Base-by-base conservation (phyloP, 75 land plant species). In the Picea sitchensis region DNA sequence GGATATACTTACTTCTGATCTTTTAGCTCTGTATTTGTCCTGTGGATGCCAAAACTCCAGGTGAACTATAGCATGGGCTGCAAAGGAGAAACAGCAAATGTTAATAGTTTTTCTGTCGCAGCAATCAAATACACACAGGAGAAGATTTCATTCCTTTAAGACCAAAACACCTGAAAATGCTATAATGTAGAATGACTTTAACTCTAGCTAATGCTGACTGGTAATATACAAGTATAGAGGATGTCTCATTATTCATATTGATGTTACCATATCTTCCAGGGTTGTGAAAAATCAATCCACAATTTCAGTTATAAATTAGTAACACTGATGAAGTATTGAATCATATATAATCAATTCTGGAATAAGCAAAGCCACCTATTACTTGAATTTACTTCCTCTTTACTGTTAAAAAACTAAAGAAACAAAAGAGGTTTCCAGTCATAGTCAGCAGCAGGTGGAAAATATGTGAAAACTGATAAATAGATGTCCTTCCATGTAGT, bases 21-120 rank as follows among this genome's bases (percentile, higher is more conserved):
- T 71, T 71, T 71, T 13, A 20, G 73, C 73, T 41, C 44, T 44
- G n/a, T 44, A 44, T 71, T 71, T 71, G 73, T 71, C 73, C 9
- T n/a, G 54, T 20, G 51, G 20, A 44, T 71, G 14, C 17, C n/a
- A 20, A 41, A 71, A 71, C 54, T 71, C 44, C 9, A 71, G 54
- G 54, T 71, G 73, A 38, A 71, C 73, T 18, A 41, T 36, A 38
- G 54, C 73, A 44, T 36, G 51, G 11, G 73, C 73, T 71, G 14
- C 54, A 44, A 41, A 17, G 23, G n/a, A 71, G 20, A 69, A 41
- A 11, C 17, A 32, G 2, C 17, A 41, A 18, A 38, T 69, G 73
- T 69, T 69, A 41, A 41, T 69, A 38, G 8, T 18, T 6, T 41
- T 9, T 69, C 47, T 41, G 2, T 69, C 20, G 47, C 18, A 69